Evolutionary conservation across 2,329 filamentous ascomycete genomes (phyloP).

Genomic region (Lomentospora prolificans): DNA sequence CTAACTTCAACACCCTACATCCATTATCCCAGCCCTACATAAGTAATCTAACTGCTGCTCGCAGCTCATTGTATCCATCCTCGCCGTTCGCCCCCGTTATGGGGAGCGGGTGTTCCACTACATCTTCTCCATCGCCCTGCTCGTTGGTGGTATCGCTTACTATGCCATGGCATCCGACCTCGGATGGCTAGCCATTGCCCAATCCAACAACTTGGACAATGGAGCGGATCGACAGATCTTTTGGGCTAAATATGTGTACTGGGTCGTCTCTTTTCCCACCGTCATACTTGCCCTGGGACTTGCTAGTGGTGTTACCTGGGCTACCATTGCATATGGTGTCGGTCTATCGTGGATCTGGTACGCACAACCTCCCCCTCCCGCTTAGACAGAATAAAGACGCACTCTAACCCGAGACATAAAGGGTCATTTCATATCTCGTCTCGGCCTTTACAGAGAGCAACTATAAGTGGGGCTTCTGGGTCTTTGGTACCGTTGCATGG

Average conservation of each 20-base stretch:
- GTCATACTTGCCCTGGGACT: constrained; percentile 36
- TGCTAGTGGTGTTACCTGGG: constrained; percentile 43
- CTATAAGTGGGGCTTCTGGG: constrained; percentile 51
- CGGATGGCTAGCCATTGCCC: constrained; percentile 30
- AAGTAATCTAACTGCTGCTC: too few relatives aligned
- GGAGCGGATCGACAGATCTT: constrained; percentile 37
- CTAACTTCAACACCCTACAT: too few relatives aligned
- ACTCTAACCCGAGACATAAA: too few relatives aligned
- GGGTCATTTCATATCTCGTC: constrained; percentile 30
- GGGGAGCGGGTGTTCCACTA: constrained; percentile 49
- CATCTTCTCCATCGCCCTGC: constrained; percentile 37
- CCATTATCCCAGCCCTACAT: too few relatives aligned
- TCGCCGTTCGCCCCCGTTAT: constrained; percentile 30
- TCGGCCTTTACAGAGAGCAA: constrained; percentile 34
- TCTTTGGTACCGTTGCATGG: constrained; percentile 39
- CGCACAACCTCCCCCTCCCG: too few relatives aligned
- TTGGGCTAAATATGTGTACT: constrained; percentile 46
- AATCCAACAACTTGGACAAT: constrained; percentile 20
- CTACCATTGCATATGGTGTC: constrained; percentile 42
- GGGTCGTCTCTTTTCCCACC: constrained; percentile 41
- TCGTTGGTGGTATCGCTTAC: constrained; percentile 40
- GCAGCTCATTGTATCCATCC: constrained; percentile 12
- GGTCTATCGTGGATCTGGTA: constrained; percentile 39
- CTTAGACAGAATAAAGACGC: too few relatives aligned
- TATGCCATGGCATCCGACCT: constrained; percentile 43